Conservation (phyloP, 768 basidiomycete genomes). For the Leccinum subgranulosum region DNA sequence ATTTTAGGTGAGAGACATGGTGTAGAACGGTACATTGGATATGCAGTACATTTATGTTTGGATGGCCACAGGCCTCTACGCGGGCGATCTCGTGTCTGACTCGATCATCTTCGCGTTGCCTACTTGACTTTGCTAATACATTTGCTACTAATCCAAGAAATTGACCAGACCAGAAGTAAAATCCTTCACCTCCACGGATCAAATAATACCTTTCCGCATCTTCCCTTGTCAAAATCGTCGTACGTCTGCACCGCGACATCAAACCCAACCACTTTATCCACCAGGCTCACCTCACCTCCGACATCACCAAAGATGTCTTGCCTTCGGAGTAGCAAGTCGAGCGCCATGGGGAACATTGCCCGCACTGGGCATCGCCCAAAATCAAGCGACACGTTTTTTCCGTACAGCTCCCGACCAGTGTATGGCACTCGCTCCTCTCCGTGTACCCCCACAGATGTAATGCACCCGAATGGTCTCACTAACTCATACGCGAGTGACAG, state of each 20-base stretch:
- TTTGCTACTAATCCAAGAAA: background rate
- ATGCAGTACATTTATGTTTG: background rate
- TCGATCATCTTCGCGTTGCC: background rate
- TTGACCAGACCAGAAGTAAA: background rate
- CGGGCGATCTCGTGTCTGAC: background rate
- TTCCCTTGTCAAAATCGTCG: constrained; percentile 65
- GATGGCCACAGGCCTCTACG: background rate
- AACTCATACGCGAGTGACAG: constrained; percentile 64
- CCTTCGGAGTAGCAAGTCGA: constrained; percentile 63
- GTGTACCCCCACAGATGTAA: constrained; percentile 74
- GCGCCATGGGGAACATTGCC: constrained; percentile 70
- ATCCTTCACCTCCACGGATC: constrained; percentile 57
- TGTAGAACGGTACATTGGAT: background rate
- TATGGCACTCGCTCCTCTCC: constrained; percentile 52
- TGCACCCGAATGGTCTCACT: constrained; percentile 71
- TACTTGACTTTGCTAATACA: background rate
- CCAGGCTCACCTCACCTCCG: constrained; percentile 56
- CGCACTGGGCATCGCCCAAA: constrained; percentile 82
- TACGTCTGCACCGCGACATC: constrained; percentile 57
- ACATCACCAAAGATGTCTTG: constrained; percentile 76
- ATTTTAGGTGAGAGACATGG: constrained; percentile 1
- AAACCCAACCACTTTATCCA: constrained; percentile 65
- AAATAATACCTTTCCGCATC: constrained; percentile 74
- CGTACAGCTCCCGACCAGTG: constrained; percentile 55
- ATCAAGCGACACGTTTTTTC: constrained; percentile 76